Base-by-base conservation (phyloP, 1,284 basidiomycete species). In the Athelia psychrophila region DNA sequence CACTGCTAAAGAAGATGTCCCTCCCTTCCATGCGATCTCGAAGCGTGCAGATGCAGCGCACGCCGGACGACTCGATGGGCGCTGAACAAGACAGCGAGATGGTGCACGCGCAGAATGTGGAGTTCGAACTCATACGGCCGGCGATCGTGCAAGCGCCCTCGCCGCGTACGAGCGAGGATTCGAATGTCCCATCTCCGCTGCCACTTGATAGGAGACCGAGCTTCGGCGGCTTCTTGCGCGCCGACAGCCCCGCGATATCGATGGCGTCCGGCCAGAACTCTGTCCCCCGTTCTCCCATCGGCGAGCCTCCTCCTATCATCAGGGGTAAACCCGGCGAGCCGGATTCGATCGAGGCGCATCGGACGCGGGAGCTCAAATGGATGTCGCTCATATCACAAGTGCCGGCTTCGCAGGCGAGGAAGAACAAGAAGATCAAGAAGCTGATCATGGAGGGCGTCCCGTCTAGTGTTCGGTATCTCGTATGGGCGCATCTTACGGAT, bases 351-450 rank as follows among this genome's bases (percentile, higher is more conserved):
- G 85, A 89, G 51, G 88, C 88, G 0, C 88, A 93, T 65, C 78
- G 88, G 1, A 81, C 86, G 51, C 79, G 88, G 35, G 86, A 92
- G 62, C 69, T 79, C 40, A 86, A 83, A 59, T 93, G 91, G 93
- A 79, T 91, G 61, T 66, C 78, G 0, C 68, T 88, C 27, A 81
- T 95, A 62, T 71, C 79, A 0, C 71, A 82, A 0, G 78, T 84
- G 1, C 74, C 88, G 1, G 72, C 90, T 0, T 66, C 82, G 2
- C 83, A 86, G 53, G 78, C 88, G 3, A 76, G 81, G 42, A 92
- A 91, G 74, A 90, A 77, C 64, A 93, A 93, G 70, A 96, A 95
- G 67, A 80, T 95, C 15, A 80, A 83, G 56, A 91, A 89, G 62
- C 70, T 97, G 25, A 69, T 95, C 15, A 69, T 86, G 44, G 92